phyloP scores from a whole-genome alignment of 2,329 filamentous ascomycete species.

The Anisogramma anomala region DNA sequence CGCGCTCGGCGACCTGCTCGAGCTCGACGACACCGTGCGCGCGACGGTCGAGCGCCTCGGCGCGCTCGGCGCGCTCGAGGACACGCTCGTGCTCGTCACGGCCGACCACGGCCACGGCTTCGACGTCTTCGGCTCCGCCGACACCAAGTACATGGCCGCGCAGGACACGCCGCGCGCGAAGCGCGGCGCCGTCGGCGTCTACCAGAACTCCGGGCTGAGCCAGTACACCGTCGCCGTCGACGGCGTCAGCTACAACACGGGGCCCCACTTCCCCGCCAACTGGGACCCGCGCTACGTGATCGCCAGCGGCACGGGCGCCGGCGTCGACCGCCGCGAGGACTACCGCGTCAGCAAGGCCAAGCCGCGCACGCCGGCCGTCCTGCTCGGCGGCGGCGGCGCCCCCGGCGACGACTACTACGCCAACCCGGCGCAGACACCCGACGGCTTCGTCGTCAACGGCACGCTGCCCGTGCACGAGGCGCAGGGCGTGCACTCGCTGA shows the following conservation, averaged over 20 bases:
- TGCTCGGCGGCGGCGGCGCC: constrained; percentile 22
- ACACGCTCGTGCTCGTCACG: constrained; percentile 70
- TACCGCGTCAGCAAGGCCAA: constrained; percentile 59
- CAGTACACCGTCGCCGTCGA: constrained; percentile 55
- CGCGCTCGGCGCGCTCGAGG: constrained; percentile 52
- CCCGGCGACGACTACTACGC: constrained; percentile 39
- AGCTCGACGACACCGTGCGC: constrained; percentile 72
- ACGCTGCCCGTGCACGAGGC: constrained; percentile 52
- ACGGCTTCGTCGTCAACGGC: constrained; percentile 64
- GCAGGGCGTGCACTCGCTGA: constrained; percentile 66
- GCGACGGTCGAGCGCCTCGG: constrained; percentile 62
- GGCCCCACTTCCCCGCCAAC: constrained; percentile 66
- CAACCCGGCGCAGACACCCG: constrained; percentile 40
- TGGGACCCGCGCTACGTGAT: constrained; percentile 80
- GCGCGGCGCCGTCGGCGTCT: constrained; percentile 62
- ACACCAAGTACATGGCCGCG: constrained; percentile 62
- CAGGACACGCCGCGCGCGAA: constrained; percentile 58
- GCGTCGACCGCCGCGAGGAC: constrained; percentile 66
- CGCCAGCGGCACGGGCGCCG: constrained; percentile 57
- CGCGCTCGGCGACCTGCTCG: constrained; percentile 71
- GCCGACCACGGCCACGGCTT: constrained; percentile 88
- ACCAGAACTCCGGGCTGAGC: constrained; percentile 60
- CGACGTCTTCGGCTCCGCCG: constrained; percentile 67
- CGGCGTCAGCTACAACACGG: constrained; percentile 58
- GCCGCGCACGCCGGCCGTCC: constrained; percentile 48